phyloP scores from a whole-genome alignment of 352 stramenopile species.

The Globisporangium abappressorium region DNA sequence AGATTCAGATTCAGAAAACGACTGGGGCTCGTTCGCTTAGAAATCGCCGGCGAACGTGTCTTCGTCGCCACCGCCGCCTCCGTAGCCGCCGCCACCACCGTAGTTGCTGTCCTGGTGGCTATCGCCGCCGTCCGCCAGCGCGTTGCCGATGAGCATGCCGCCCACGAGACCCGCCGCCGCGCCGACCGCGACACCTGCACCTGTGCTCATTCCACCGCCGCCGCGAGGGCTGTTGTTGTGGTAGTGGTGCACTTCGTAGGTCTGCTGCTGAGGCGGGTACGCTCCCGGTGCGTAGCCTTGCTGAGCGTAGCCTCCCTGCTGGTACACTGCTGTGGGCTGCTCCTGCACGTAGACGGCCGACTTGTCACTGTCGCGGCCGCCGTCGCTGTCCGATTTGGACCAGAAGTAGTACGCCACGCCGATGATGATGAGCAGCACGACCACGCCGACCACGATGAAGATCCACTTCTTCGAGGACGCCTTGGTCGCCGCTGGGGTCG shows the following conservation, averaged over 20 bases:
- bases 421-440: slow-evolving; percentile 34
- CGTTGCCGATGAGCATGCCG: slow-evolving; percentile 20
- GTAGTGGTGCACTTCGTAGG: slow-evolving; percentile 16
- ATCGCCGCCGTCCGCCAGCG: slow-evolving; percentile 20
- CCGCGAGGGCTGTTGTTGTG: slow-evolving; percentile 12
- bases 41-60: slow-evolving; percentile 23
- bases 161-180: slow-evolving; percentile 20
- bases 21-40: slow-evolving; percentile 3
- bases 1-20: background rate
- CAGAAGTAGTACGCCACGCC: slow-evolving; percentile 31
- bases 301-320: slow-evolving; percentile 32
- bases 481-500: slow-evolving; percentile 30
- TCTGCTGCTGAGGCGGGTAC: slow-evolving; percentile 29
- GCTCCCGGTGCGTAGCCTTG: slow-evolving; percentile 34
- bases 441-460: slow-evolving; percentile 32
- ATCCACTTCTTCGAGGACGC: slow-evolving; percentile 25
- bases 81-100: slow-evolving; percentile 7
- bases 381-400: slow-evolving; percentile 34
- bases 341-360: slow-evolving; percentile 32
- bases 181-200: slow-evolving; percentile 17
- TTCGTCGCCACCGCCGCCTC: slow-evolving; percentile 3
- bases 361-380: slow-evolving; percentile 22
- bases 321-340: slow-evolving; percentile 28
- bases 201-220: slow-evolving; percentile 19
- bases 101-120: slow-evolving; percentile 10